phyloP scores from a whole-genome alignment of 257 asterid genomes.

The Anisodus acutangulus region DNA sequence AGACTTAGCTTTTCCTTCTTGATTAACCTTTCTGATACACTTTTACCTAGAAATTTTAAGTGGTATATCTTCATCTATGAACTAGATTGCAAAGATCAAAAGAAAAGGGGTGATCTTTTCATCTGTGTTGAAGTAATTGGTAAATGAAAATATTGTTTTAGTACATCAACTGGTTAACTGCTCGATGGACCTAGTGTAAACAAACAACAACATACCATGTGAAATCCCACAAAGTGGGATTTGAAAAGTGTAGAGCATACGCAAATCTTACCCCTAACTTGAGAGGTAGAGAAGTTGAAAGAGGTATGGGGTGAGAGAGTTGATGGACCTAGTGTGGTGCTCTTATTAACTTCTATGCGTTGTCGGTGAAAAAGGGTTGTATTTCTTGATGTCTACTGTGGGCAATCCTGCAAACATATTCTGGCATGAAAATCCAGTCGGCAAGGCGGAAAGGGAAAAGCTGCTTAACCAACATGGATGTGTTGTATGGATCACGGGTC shows the following conservation, averaged over 20 bases:
- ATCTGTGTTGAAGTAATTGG: constrained; percentile 11
- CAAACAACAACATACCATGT: too few species aligned
- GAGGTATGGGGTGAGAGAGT: too few species aligned
- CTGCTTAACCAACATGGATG: constrained; percentile 90
- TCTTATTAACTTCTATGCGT: background rate
- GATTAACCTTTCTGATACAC: too few species aligned
- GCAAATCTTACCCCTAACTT: too few species aligned
- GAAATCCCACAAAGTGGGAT: too few species aligned
- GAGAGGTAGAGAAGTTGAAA: too few species aligned
- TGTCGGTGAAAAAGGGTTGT: constrained; percentile 6
- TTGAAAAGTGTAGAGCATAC: too few species aligned
- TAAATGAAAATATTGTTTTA: background rate
- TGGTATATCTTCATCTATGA: background rate
- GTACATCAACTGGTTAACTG: background rate
- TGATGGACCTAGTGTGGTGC: background rate
- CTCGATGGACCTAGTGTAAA: background rate
- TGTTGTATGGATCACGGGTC: constrained; percentile 97
- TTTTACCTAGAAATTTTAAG: background rate
- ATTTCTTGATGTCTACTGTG: constrained; percentile 60
- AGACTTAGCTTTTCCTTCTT: too few species aligned
- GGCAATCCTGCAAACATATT: constrained; percentile 81
- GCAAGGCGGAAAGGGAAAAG: constrained; percentile 76
- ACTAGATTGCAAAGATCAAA: background rate
- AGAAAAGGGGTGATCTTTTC: constrained; percentile 18
- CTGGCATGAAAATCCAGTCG: constrained; percentile 92